Evolutionary conservation across 2,329 filamentous ascomycete genomes (phyloP).

Genomic region (Exophiala spinifera): DNA sequence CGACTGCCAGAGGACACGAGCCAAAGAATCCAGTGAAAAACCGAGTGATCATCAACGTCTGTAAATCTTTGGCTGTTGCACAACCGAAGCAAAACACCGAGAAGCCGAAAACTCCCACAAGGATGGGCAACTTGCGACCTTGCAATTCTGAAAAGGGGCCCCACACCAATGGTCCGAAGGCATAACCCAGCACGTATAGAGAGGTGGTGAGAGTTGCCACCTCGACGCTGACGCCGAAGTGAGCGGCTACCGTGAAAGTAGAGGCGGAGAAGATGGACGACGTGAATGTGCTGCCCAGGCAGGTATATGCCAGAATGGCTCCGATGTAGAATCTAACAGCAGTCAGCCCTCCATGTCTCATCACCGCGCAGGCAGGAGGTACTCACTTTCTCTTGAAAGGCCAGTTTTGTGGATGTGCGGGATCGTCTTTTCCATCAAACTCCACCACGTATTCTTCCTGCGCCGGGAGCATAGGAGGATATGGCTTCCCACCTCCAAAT

Average conservation of each 20-base stretch:
- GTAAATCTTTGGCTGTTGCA: slow-evolving; percentile 50
- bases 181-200: slow-evolving; percentile 47
- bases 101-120: slow-evolving; percentile 51
- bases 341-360: neutral
- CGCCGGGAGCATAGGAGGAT: slow-evolving; percentile 54
- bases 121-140: slow-evolving; percentile 48
- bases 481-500: slow-evolving; percentile 55
- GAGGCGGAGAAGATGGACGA: slow-evolving; percentile 67
- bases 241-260: slow-evolving; percentile 53
- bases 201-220: slow-evolving; percentile 41
- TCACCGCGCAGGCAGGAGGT: neutral
- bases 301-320: slow-evolving; percentile 29
- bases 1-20: slow-evolving; percentile 52
- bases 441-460: slow-evolving; percentile 62
- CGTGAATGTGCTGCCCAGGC: slow-evolving; percentile 50
- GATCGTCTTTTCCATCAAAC: slow-evolving; percentile 80
- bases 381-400: slow-evolving; percentile 64
- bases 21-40: slow-evolving; percentile 56
- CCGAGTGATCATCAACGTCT: slow-evolving; percentile 52
- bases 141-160: slow-evolving; percentile 54
- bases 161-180: slow-evolving; percentile 49
- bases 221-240: slow-evolving; percentile 56
- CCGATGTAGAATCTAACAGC: slow-evolving; percentile 19
- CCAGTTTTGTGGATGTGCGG: slow-evolving; percentile 87
- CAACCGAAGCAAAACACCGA: slow-evolving; percentile 50